Conservation (phyloP, 2,329 filamentous ascomycete species). For the Mycosphaerella arachidis region DNA sequence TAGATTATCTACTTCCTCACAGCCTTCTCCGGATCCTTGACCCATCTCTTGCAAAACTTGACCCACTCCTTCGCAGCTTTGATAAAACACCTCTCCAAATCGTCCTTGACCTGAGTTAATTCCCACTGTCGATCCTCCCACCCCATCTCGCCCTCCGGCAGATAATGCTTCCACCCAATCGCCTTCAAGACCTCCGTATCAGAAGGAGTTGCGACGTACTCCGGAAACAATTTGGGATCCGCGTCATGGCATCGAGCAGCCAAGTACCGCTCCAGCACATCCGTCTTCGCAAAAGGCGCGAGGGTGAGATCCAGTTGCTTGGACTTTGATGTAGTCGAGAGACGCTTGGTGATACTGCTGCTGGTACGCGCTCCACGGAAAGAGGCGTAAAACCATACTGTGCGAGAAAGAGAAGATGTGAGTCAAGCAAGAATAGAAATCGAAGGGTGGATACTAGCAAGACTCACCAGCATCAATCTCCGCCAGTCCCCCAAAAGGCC, state of each 20-base stretch:
- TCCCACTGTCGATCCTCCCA: constrained; percentile 8
- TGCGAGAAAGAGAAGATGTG: constrained; percentile 4
- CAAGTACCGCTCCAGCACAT: constrained; percentile 38
- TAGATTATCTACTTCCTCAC: background rate
- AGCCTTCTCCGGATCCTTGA: constrained; percentile 4
- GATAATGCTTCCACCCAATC: constrained; percentile 23
- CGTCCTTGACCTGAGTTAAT: constrained; percentile 1
- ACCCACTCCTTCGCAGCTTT: constrained; percentile 2
- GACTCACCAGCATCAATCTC: constrained; percentile 30
- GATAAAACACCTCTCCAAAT: constrained; percentile 1
- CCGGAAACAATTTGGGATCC: constrained; percentile 35
- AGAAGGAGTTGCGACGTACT: constrained; percentile 29
- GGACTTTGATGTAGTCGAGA: constrained; percentile 23
- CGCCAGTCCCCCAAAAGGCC: constrained; percentile 37
- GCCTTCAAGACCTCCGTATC: constrained; percentile 41
- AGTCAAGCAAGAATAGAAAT: constrained; percentile 22
- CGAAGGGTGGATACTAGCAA: background rate
- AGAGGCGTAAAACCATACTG: constrained; percentile 33
- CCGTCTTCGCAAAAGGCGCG: constrained; percentile 34
- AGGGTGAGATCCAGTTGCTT: constrained; percentile 37
- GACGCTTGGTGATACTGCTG: constrained; percentile 37
- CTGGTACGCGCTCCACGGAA: constrained; percentile 44
- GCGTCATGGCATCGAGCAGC: constrained; percentile 37
- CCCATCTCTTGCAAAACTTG: background rate
- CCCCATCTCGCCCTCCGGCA: background rate